Conservation (phyloP, 1,284 basidiomycete species). For the Fomitiporia mediterranea region DNA sequence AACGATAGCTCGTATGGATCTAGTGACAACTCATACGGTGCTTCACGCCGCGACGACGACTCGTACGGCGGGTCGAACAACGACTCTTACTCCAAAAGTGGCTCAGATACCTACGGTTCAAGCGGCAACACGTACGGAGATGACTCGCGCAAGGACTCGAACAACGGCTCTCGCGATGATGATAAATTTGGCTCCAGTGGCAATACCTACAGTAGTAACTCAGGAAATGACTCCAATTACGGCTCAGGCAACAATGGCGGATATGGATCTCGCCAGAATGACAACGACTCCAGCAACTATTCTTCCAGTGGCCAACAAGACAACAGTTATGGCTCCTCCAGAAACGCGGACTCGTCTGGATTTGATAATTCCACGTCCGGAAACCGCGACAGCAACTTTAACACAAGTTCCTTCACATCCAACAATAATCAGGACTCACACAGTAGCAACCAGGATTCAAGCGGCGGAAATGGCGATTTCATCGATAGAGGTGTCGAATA, state of each 20-base stretch:
- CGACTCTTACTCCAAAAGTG: slow-evolving; percentile 3
- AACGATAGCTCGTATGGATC: background rate
- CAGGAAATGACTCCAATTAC: background rate
- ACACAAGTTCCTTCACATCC: background rate
- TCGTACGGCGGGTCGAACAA: background rate
- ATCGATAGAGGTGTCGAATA: slow-evolving; percentile 9
- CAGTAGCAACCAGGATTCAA: background rate
- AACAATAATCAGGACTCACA: background rate
- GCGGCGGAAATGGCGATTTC: background rate
- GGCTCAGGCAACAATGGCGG: slow-evolving; percentile 1
- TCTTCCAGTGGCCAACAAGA: background rate
- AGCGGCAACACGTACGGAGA: background rate
- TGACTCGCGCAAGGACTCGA: background rate
- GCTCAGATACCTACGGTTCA: slow-evolving; percentile 8
- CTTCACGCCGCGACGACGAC: slow-evolving; percentile 2
- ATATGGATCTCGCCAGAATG: slow-evolving; percentile 1
- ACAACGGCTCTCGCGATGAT: slow-evolving; percentile 5
- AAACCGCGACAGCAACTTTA: background rate
- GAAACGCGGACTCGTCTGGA: background rate
- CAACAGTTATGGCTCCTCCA: background rate
- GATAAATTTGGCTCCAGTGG: slow-evolving; percentile 1
- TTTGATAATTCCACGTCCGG: background rate
- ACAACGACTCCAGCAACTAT: background rate
- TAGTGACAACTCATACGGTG: background rate
- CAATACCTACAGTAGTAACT: slow-evolving; percentile 10